Conservation (phyloP, 2,329 filamentous ascomycete species). For the Fusarium longipes region DNA sequence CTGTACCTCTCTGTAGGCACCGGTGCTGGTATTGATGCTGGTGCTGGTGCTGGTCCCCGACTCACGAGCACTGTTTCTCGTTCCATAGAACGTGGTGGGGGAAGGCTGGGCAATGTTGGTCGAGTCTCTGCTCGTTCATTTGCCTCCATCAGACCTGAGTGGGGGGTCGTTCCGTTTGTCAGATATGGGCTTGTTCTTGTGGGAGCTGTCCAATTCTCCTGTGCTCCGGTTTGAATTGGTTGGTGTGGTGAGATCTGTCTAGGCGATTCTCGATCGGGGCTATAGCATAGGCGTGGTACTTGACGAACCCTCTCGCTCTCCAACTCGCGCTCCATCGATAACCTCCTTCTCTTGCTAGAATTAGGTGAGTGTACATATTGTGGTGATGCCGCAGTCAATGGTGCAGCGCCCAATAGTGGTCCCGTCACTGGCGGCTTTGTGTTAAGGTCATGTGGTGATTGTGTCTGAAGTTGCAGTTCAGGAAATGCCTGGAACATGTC, state of each 20-base stretch:
- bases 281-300: slow-evolving; percentile 60
- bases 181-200: slow-evolving; percentile 51
- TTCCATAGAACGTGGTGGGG: slow-evolving; percentile 53
- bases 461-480: slow-evolving; percentile 54
- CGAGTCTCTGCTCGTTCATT: slow-evolving; percentile 53
- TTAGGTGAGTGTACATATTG: slow-evolving; percentile 63
- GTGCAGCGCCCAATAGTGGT: slow-evolving; percentile 50
- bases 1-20: slow-evolving; percentile 53
- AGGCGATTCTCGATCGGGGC: slow-evolving; percentile 48
- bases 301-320: slow-evolving; percentile 56
- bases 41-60: slow-evolving; percentile 49
- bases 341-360: slow-evolving; percentile 60
- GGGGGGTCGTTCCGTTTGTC: slow-evolving; percentile 41
- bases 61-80: slow-evolving; percentile 49
- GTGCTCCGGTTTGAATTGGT: slow-evolving; percentile 40
- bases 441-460: slow-evolving; percentile 50
- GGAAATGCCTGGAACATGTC: slow-evolving; percentile 57
- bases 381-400: slow-evolving; percentile 52
- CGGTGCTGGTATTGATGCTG: slow-evolving; percentile 44
- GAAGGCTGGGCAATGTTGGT: slow-evolving; percentile 56
- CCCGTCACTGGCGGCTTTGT: slow-evolving; percentile 50
- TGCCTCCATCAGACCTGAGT: slow-evolving; percentile 50
- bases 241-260: slow-evolving; percentile 53
- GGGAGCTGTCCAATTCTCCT: slow-evolving; percentile 53
- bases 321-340: slow-evolving; percentile 56